Conservation (phyloP, 768 basidiomycete species). For the Leccinum subtestaceum region DNA sequence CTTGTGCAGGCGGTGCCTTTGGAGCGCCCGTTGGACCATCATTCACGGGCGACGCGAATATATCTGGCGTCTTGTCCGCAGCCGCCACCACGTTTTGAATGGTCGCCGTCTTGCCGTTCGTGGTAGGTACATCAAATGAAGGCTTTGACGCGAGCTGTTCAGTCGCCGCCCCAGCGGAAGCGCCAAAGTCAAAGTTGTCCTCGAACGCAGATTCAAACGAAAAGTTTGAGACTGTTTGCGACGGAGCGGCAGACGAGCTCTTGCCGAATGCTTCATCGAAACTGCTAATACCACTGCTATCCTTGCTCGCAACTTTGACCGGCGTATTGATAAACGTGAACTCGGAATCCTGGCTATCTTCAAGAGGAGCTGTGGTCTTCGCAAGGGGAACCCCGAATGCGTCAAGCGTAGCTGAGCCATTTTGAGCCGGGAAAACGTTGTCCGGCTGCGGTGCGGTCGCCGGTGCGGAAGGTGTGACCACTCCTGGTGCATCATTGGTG, state of each 20-base stretch:
- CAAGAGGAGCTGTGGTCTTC: slow-evolving; percentile 15
- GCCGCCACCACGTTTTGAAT: slow-evolving; percentile 2
- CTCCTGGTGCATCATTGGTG: slow-evolving; percentile 18
- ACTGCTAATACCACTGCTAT: slow-evolving; percentile 43
- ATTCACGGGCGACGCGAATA: slow-evolving; percentile 16
- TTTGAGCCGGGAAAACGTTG: slow-evolving; percentile 14
- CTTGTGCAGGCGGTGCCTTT: slow-evolving; percentile 17
- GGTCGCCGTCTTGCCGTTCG: slow-evolving; percentile 26
- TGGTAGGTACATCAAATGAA: slow-evolving; percentile 16
- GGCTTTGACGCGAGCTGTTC: slow-evolving; percentile 28
- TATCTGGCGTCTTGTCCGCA: slow-evolving; percentile 12
- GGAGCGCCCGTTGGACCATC: slow-evolving; percentile 6
- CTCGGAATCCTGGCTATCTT: slow-evolving; percentile 19
- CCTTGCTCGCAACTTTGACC: slow-evolving; percentile 10
- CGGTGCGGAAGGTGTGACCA: slow-evolving; percentile 18
- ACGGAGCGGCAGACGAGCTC: slow-evolving; percentile 39
- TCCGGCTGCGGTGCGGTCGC: slow-evolving; percentile 19
- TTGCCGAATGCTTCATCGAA: slow-evolving; percentile 77
- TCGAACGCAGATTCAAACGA: slow-evolving; percentile 67
- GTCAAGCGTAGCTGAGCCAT: slow-evolving; percentile 30
- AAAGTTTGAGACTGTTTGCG: slow-evolving; percentile 38
- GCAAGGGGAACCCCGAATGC: slow-evolving; percentile 38
- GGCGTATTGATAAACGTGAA: slow-evolving; percentile 22
- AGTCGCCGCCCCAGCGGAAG: slow-evolving; percentile 36
- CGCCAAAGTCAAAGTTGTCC: slow-evolving; percentile 62